phyloP scores from a whole-genome alignment of 371 early-diverging fungal genomes.

The Mortierella sp. region DNA sequence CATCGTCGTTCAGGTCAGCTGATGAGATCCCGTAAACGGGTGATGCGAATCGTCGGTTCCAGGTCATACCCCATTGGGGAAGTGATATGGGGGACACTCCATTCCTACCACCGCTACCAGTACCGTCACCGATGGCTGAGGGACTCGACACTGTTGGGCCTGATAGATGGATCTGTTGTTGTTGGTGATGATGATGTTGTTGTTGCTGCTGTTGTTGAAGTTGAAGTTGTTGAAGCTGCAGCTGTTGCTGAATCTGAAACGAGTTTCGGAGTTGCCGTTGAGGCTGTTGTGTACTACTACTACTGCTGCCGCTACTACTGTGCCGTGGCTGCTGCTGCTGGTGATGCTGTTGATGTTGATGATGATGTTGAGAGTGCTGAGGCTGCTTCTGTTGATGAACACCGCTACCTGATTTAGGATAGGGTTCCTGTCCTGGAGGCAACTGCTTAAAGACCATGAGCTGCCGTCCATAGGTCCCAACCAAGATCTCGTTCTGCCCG shows the following conservation, averaged over 20 bases:
- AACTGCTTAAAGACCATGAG: slow-evolving; percentile 81
- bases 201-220: slow-evolving; percentile 6
- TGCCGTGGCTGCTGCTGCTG: not conserved
- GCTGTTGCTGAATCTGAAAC: not conserved
- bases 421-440: slow-evolving; percentile 32
- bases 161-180: not conserved
- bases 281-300: slow-evolving; percentile 4
- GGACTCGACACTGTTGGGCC: not conserved
- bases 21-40: slow-evolving; percentile 79
- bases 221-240: slow-evolving; percentile 14
- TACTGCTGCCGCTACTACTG: not conserved
- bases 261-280: slow-evolving; percentile 7
- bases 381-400: not conserved
- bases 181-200: not conserved
- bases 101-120: not conserved
- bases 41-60: slow-evolving; percentile 79
- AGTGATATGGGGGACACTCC: not conserved
- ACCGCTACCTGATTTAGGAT: not conserved
- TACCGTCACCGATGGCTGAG: not conserved
- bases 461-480: slow-evolving; percentile 83
- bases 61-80: slow-evolving; percentile 67
- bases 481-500: slow-evolving; percentile 77
- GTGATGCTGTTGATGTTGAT: slow-evolving; percentile 5
- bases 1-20: slow-evolving; percentile 80
- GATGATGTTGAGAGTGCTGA: not conserved